Evolutionary conservation across 768 basidiomycete species (phyloP).

Genomic region (Boletus sp.): DNA sequence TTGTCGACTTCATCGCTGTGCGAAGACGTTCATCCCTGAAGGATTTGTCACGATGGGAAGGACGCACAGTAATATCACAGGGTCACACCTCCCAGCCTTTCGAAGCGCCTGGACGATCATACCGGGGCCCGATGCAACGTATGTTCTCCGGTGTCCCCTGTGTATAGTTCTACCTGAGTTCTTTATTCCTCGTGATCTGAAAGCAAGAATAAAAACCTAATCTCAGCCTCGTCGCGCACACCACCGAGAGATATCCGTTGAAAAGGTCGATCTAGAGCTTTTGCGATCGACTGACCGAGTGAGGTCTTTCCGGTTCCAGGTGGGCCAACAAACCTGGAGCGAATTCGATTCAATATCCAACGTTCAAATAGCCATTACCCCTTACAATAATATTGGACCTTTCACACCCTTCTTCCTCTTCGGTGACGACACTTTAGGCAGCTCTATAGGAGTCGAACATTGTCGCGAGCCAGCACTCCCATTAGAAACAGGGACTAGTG

Average conservation of each 20-base stretch:
- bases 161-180: slow-evolving; percentile 2
- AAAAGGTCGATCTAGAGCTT: slow-evolving; percentile 79
- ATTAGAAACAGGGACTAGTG: slow-evolving; percentile 18
- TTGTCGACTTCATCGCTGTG: slow-evolving; percentile 86
- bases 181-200: slow-evolving; percentile 4
- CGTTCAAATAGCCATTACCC: background rate
- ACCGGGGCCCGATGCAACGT: slow-evolving; percentile 86
- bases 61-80: slow-evolving; percentile 67
- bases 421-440: background rate
- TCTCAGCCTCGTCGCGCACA: slow-evolving; percentile 88
- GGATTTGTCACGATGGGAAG: background rate
- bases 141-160: slow-evolving; percentile 73
- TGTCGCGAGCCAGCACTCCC: slow-evolving; percentile 13
- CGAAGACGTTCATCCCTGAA: background rate
- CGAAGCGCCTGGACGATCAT: slow-evolving; percentile 83
- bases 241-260: slow-evolving; percentile 91
- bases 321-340: slow-evolving; percentile 77
- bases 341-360: background rate
- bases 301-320: slow-evolving; percentile 92
- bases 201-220: slow-evolving; percentile 35
- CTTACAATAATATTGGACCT: slow-evolving; percentile 69
- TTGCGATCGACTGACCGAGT: slow-evolving; percentile 84
- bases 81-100: slow-evolving; percentile 77
- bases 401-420: slow-evolving; percentile 47
- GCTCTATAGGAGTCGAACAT: slow-evolving; percentile 2